Percentiles rank a stretch among this genome's conserved stretches.
Conservation (phyloP, 257 asterid genomes). For the Solanum chiquidenum region DNA sequence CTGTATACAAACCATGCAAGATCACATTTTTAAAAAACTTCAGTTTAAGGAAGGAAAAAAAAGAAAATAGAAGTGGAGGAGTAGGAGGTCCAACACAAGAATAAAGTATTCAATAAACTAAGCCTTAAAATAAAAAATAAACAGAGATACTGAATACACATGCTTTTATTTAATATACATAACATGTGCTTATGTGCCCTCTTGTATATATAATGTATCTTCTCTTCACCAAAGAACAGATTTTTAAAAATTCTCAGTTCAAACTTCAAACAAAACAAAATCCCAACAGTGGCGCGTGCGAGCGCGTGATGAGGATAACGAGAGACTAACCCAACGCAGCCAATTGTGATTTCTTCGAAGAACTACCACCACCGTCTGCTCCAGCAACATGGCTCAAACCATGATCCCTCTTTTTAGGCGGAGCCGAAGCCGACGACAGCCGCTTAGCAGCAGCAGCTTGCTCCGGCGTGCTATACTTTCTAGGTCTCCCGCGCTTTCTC, state of each 20-base stretch:
- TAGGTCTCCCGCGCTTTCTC: slow-evolving; percentile 42
- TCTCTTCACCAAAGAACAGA: background rate
- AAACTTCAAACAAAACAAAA: background rate
- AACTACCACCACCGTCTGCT: slow-evolving; percentile 4
- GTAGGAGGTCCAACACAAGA: background rate
- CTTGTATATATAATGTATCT: background rate
- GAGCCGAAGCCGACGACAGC: slow-evolving; percentile 22
- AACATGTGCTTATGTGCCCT: background rate
- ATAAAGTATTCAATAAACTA: background rate
- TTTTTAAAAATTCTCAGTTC: background rate
- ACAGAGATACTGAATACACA: background rate
- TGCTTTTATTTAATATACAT: background rate
- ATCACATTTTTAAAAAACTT: background rate
- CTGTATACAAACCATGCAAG: background rate
- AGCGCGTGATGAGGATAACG: background rate
- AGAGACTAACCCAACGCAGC: slow-evolving; percentile 17
- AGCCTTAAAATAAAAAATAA: background rate
- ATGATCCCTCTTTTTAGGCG: slow-evolving; percentile 25
- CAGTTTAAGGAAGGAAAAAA: background rate
- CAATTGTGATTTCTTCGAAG: slow-evolving; percentile 25
- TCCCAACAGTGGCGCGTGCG: background rate
- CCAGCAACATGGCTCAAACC: slow-evolving; percentile 8
- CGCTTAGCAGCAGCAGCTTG: slow-evolving; percentile 46
- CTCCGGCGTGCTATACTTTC: slow-evolving; percentile 39
- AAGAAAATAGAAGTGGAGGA: background rate